A percentile compares a stretch with the other conserved stretches of the same genome.
Conservation (phyloP, 2,329 filamentous ascomycete genomes). For the Calonectria fujianensis region DNA sequence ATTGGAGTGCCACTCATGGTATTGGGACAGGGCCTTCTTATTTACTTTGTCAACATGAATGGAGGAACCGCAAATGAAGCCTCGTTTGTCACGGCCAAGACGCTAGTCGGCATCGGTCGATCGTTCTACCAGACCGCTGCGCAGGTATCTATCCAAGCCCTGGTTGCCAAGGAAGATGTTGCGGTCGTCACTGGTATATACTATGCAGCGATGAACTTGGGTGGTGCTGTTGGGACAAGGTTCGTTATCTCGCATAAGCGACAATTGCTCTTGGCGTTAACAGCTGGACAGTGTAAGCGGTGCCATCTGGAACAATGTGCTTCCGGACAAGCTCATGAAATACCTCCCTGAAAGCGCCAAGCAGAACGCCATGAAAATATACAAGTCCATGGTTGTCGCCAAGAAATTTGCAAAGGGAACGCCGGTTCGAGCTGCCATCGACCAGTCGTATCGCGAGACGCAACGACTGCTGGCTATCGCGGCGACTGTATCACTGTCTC, state of each 20-base stretch:
- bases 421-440: constrained; percentile 48
- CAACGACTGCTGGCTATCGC: constrained; percentile 55
- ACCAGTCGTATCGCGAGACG: constrained; percentile 54
- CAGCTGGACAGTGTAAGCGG: constrained; percentile 56
- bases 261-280: not conserved
- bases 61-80: constrained; percentile 56
- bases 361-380: constrained; percentile 52
- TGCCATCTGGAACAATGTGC: constrained; percentile 60
- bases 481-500: constrained; percentile 49
- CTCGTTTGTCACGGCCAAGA: constrained; percentile 60
- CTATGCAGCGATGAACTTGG: constrained; percentile 60
- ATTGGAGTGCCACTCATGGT: constrained; percentile 58
- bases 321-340: constrained; percentile 52
- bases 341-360: constrained; percentile 51
- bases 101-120: constrained; percentile 59
- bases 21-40: constrained; percentile 59
- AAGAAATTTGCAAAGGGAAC: constrained; percentile 52
- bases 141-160: constrained; percentile 58
- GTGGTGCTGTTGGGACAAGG: constrained; percentile 57
- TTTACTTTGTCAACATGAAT: constrained; percentile 56
- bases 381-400: constrained; percentile 56
- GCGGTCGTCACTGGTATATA: constrained; percentile 61
- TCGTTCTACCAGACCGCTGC: constrained; percentile 56
- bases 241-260: not conserved
- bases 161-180: constrained; percentile 59